These are phyloP conservation scores for Yamadazyma siamensis DNA, from an alignment of 1,139 yeast genomes.

Conservation along the genomic window DNA sequence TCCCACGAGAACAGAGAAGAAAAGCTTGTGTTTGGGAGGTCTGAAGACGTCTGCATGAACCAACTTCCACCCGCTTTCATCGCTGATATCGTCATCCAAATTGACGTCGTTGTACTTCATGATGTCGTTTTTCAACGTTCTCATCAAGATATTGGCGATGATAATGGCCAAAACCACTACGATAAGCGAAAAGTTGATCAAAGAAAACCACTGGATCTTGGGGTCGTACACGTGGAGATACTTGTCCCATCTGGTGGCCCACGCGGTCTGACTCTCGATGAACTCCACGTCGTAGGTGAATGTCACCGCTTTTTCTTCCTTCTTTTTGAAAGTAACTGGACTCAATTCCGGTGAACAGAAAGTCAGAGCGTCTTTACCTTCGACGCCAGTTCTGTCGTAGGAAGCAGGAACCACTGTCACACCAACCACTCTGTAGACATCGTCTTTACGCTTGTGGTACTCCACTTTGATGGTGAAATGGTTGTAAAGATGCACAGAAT, in stretches of 20 bases:
- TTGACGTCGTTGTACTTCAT: constrained; percentile 85
- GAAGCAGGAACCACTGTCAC: constrained; percentile 74
- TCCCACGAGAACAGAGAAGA: constrained; percentile 79
- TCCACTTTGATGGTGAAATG: constrained; percentile 79
- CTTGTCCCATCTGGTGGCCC: constrained; percentile 99
- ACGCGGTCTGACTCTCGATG: constrained; percentile 64
- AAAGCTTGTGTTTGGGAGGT: constrained; percentile 67
- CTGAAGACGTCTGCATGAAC: constrained; percentile 95
- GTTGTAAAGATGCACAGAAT: constrained; percentile 60
- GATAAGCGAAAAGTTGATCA: constrained; percentile 77
- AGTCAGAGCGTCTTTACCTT: constrained; percentile 18
- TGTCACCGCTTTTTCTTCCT: constrained; percentile 28
- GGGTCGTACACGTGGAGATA: constrained; percentile 90
- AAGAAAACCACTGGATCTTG: constrained; percentile 92
- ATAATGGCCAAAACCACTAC: constrained; percentile 75
- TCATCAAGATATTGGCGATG: constrained; percentile 74
- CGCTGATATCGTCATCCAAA: constrained; percentile 82
- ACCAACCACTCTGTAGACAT: constrained; percentile 84
- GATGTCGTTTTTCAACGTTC: constrained; percentile 83
- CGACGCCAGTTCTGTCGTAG: constrained; percentile 31
- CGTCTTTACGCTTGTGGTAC: constrained; percentile 73
- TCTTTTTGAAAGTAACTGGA: constrained; percentile 28
- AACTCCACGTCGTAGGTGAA: constrained; percentile 54
- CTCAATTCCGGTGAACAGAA: constrained; percentile 33
- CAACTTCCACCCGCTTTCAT: constrained; percentile 97